Percentiles rank a stretch among this genome's conserved stretches.
Conservation (phyloP, 371 early-diverging fungal genomes). For the Mucor ambiguus region DNA sequence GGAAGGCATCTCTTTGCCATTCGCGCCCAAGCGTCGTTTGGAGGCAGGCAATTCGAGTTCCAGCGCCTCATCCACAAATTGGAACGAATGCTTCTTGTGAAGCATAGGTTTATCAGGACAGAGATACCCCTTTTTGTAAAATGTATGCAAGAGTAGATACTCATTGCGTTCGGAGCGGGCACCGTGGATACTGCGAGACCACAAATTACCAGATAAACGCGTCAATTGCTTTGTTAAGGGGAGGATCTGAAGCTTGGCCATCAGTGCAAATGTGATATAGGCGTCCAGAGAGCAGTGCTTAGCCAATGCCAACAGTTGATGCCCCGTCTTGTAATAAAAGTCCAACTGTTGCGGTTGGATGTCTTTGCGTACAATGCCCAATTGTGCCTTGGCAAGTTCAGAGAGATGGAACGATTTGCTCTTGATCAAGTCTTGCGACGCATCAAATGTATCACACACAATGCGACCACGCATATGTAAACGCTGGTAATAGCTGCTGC, state of each 20-base stretch:
- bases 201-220: constrained; percentile 88
- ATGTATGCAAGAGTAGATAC: constrained; percentile 95
- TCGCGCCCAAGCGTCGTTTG: constrained; percentile 19
- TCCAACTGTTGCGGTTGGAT: constrained; percentile 72
- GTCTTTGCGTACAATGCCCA: constrained; percentile 72
- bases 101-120: constrained; percentile 74
- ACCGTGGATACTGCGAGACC: constrained; percentile 86
- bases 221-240: constrained; percentile 93
- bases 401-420: constrained; percentile 83
- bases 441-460: constrained; percentile 90
- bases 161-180: constrained; percentile 97
- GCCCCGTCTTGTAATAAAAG: constrained; percentile 59
- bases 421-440: constrained; percentile 78
- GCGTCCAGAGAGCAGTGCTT: constrained; percentile 80
- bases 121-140: constrained; percentile 81
- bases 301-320: constrained; percentile 44
- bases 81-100: background rate
- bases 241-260: constrained; percentile 80
- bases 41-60: constrained; percentile 39
- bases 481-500: constrained; percentile 51
- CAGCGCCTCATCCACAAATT: constrained; percentile 3
- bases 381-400: constrained; percentile 66
- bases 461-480: constrained; percentile 78
- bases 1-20: constrained; percentile 29
- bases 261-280: constrained; percentile 68